phyloP scores from a whole-genome alignment of 495 filamentous ascomycete species.

The Xylaria bambusicola region DNA sequence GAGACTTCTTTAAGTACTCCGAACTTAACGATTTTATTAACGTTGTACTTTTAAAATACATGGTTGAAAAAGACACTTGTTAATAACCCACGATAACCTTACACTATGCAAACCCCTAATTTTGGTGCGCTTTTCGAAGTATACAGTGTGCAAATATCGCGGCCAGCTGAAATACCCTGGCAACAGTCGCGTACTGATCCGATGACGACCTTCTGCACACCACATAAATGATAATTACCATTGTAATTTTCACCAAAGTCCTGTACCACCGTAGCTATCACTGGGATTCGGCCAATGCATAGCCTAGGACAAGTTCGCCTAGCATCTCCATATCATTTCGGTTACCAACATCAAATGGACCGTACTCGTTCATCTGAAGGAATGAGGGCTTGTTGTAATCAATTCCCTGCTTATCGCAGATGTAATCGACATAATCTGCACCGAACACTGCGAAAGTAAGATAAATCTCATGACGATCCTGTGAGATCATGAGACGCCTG shows the following conservation, averaged over 20 bases:
- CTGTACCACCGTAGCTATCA: background rate
- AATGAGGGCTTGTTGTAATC: background rate
- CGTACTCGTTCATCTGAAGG: background rate
- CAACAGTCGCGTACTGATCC: too few species aligned
- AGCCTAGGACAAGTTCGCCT: background rate
- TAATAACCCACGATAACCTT: too few species aligned
- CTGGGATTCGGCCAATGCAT: background rate
- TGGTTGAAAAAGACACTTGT: too few species aligned
- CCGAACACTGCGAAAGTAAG: background rate
- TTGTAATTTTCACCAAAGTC: background rate
- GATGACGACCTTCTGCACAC: too few species aligned
- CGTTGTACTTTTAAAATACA: too few species aligned
- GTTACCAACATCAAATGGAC: background rate
- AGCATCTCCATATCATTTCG: background rate
- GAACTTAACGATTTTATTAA: too few species aligned
- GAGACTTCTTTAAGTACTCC: too few species aligned
- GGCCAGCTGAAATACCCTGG: too few species aligned
- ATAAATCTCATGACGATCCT: background rate
- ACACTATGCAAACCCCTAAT: too few species aligned
- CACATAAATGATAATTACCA: too few species aligned
- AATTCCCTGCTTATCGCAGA: background rate
- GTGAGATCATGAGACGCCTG: background rate
- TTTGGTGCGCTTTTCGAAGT: too few species aligned
- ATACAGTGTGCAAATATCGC: too few species aligned
- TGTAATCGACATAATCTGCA: background rate